Conservation (phyloP, 148 eudicot genomes). For the Oxyria digyna region DNA sequence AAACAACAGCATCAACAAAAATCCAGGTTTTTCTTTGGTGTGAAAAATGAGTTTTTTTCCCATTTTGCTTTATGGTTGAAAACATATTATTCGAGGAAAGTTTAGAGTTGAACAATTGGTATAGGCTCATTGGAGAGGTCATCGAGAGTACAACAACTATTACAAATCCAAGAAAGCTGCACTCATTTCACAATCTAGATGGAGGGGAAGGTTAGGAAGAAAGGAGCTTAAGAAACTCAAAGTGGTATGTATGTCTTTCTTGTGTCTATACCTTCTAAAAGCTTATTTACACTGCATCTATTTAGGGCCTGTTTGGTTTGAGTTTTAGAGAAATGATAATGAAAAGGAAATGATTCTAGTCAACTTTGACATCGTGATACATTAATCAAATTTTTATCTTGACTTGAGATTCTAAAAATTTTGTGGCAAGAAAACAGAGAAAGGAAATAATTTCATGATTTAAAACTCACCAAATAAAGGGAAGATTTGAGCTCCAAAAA, state of each 20-base stretch:
- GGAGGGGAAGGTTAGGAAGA: constrained; percentile 66
- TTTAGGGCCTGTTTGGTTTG: too few relatives aligned
- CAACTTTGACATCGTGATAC: too few relatives aligned
- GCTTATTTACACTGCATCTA: too few relatives aligned
- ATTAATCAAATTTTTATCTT: too few relatives aligned
- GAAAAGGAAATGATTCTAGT: too few relatives aligned
- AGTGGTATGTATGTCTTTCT: constrained; percentile 42
- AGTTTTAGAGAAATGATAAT: too few relatives aligned
- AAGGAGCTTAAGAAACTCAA: constrained; percentile 65
- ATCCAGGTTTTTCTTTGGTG: constrained; percentile 57
- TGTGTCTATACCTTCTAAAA: too few relatives aligned
- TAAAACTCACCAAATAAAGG: too few relatives aligned
- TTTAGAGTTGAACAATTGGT: background rate
- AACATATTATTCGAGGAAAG: background rate
- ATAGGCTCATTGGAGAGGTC: constrained; percentile 78
- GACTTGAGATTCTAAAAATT: too few relatives aligned
- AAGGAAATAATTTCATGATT: too few relatives aligned
- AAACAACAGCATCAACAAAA: constrained; percentile 44
- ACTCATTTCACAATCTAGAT: constrained; percentile 63
- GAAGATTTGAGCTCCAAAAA: too few relatives aligned
- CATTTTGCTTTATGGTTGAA: background rate
- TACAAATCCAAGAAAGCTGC: constrained; percentile 55
- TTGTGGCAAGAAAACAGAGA: too few relatives aligned
- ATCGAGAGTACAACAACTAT: constrained; percentile 36
- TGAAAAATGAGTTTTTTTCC: background rate